Percentiles rank a stretch among this genome's conserved stretches.
Evolutionary conservation across 2,329 filamentous ascomycete genomes (phyloP).

Genomic region (Elsinoe perseae): DNA sequence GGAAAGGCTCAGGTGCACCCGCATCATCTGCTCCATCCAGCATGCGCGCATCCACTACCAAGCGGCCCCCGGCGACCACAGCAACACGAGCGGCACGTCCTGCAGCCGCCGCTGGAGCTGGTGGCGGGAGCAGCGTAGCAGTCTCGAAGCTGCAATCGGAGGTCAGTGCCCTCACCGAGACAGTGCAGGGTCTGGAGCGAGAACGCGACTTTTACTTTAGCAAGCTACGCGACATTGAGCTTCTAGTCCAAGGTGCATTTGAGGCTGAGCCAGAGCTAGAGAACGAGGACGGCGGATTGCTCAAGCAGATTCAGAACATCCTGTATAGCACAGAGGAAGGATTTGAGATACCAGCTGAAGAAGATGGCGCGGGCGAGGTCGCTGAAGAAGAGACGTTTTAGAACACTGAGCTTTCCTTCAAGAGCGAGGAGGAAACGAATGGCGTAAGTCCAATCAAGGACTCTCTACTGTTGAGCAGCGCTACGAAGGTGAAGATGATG

Average conservation of each 20-base stretch:
- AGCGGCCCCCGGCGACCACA: slow-evolving; percentile 36
- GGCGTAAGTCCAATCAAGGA: background rate
- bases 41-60: slow-evolving; percentile 47
- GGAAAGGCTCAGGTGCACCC: slow-evolving; percentile 66
- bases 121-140: slow-evolving; percentile 46
- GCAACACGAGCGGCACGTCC: slow-evolving; percentile 35
- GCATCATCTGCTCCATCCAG: slow-evolving; percentile 43
- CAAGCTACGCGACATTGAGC: slow-evolving; percentile 94
- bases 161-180: slow-evolving; percentile 86
- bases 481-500: background rate
- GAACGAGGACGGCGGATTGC: slow-evolving; percentile 82
- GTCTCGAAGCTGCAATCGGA: slow-evolving; percentile 72
- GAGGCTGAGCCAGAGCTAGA: slow-evolving; percentile 89
- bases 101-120: slow-evolving; percentile 31
- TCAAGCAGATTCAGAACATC: slow-evolving; percentile 95
- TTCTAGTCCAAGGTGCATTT: slow-evolving; percentile 85
- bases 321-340: slow-evolving; percentile 86
- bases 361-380: slow-evolving; percentile 31
- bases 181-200: slow-evolving; percentile 85
- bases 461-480: background rate
- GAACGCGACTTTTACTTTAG: slow-evolving; percentile 99
- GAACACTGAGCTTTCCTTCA: slow-evolving; percentile 3
- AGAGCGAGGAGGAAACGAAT: background rate
- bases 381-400: slow-evolving; percentile 77
- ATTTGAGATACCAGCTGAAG: slow-evolving; percentile 81